Evolutionary conservation across 768 basidiomycete species (phyloP).

Genomic region (Amanita phalloides): DNA sequence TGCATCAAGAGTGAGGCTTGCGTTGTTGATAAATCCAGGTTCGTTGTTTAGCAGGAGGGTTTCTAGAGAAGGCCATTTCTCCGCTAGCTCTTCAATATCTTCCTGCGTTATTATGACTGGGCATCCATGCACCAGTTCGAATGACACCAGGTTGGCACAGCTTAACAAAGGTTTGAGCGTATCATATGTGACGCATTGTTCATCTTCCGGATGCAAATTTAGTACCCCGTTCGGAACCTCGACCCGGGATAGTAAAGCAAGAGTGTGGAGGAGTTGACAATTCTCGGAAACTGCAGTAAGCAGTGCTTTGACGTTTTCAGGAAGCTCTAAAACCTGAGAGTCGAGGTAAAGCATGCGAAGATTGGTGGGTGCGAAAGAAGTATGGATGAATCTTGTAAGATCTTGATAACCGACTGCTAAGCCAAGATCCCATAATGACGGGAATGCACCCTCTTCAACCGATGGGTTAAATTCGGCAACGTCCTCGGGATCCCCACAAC

Average conservation of each 20-base stretch:
- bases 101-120: slow-evolving; percentile 26
- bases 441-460: slow-evolving; percentile 39
- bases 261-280: slow-evolving; percentile 34
- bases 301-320: slow-evolving; percentile 28
- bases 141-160: slow-evolving; percentile 20
- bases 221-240: slow-evolving; percentile 6
- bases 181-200: slow-evolving; percentile 17
- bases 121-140: slow-evolving; percentile 28
- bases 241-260: slow-evolving; percentile 29
- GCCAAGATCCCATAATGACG: slow-evolving; percentile 40
- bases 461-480: slow-evolving; percentile 31
- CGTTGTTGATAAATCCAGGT: slow-evolving; percentile 20
- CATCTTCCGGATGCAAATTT: slow-evolving; percentile 13
- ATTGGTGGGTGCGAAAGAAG: slow-evolving; percentile 33
- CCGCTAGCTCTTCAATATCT: slow-evolving; percentile 35
- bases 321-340: slow-evolving; percentile 31
- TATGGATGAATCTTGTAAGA: slow-evolving; percentile 31
- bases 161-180: slow-evolving; percentile 25
- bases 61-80: slow-evolving; percentile 33
- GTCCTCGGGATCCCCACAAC: slow-evolving; percentile 34
- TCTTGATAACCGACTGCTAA: slow-evolving; percentile 34
- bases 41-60: slow-evolving; percentile 35
- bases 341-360: slow-evolving; percentile 44
- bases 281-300: slow-evolving; percentile 32
- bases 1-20: slow-evolving; percentile 25